Evolutionary conservation across 2,329 filamentous ascomycete species (phyloP), one percentile per base, ranked within the genome.

Genomic region (Phialophora tarda): DNA sequence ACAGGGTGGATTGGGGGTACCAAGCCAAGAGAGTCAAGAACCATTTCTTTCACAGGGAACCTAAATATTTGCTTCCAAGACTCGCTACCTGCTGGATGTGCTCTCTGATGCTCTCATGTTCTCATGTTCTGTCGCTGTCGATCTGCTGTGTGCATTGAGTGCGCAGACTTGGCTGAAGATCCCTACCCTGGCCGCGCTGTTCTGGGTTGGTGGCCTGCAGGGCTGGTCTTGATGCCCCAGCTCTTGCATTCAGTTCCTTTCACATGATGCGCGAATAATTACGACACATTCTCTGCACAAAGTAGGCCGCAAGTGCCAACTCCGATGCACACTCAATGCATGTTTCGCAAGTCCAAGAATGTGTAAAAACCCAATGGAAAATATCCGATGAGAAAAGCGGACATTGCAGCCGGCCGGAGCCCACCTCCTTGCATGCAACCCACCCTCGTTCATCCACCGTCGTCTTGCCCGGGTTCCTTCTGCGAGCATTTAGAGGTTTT

Each of bases 301-400:
- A 26, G 21, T n/a, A 51, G 24, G 8, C 23, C 12, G 48, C 21
- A 4, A 12, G 23, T 24, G 48, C 8, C 48, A 23, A 28, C 28
- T 55, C 26, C n/a, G 28, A 30, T 55, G 28, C 53, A 55, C 24
- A 2, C 28, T 11, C n/a, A 32, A 23, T 28, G 44, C 44, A 14
- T 26, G 11, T 26, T 58, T 47, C 32, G 12, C 26, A 21, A 24
- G 17, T n/a, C 10, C 38, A 28, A 14, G 28, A 32, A 44, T 24
- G 30, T 17, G 4, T 17, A 11, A n/a, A 26, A 38, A n/a, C 8
- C 60, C 50, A 62, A 62, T 62, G 32, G 41, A 56, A 48, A 56
- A 30, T 55, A 51, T 14, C 51, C 21, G 51, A 55, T 8, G 14
- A 32, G n/a, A 32, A 28, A 23, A 34, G 47, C 47, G 48, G 59